Evolutionary conservation across 768 basidiomycete species (phyloP), one percentile per base, ranked within the genome.

Genomic region (Leccinellum rugosiceps): DNA sequence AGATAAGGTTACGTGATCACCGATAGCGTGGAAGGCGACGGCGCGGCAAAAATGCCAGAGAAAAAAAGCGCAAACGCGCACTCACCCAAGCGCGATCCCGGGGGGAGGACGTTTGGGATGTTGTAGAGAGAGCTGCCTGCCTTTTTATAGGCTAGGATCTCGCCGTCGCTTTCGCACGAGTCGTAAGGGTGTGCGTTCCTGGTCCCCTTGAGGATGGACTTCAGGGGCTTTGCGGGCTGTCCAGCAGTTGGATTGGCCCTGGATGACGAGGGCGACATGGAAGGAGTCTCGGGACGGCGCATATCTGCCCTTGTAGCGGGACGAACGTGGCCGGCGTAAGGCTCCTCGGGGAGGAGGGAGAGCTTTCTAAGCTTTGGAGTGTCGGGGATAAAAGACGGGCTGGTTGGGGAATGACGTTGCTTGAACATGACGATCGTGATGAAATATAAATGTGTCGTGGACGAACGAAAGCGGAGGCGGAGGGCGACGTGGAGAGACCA

Each of bases 141-240:
- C 54, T 67, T 64, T 44, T 71, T 73, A 23, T 65, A 43, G 6
- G 65, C 53, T 2, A 62, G 19, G 0, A 60, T 59, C 50, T 72
- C 70, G 1, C 64, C 63, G 25, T 73, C 72, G 66, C 70, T 72
- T 9, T 73, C 70, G 17, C 69, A 71, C 6, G 58, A 65, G 52
- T 69, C 69, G 53, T 44, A 50, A 21, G 53, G 13, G 25, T 35
- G 53, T n/a, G 60, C 23, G 51, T 44, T 54, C 30, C 45, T 55
- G 43, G 41, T 54, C 4, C 70, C 70, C 67, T 73, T 72, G 58
- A 72, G 64, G n/a, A 72, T 68, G 25, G 70, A 68, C 52, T 44
- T 70, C 25, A 66, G 60, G 63, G 72, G 68, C 30, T 52, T 51
- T 25, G 63, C 56, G 23, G 65, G 62, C 57, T 61, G 63, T 14